Percentiles rank a stretch among this genome's conserved stretches.
These are phyloP conservation scores for Aureobasidium sp. DNA, from an alignment of 2,329 filamentous ascomycete species.

Conservation along the genomic window DNA sequence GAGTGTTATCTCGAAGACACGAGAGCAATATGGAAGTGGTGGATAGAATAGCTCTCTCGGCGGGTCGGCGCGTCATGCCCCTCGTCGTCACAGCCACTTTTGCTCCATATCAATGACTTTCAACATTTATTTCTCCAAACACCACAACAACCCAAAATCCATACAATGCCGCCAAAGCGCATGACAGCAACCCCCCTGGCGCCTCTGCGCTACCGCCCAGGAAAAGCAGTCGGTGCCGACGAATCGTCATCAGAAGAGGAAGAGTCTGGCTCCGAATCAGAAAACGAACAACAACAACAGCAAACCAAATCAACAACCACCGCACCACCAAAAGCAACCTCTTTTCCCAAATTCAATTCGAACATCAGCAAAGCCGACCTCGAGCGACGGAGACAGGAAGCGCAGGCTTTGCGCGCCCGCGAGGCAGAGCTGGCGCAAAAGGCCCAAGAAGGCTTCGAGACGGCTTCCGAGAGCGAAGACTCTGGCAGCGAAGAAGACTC, in stretches of 20 bases:
- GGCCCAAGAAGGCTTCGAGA: conserved; percentile 55
- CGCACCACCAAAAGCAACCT: conserved; percentile 39
- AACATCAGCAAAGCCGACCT: conserved; percentile 39
- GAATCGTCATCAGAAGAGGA: conserved; percentile 29
- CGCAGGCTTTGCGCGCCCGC: conserved; percentile 20
- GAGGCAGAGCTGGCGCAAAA: conserved; percentile 32
- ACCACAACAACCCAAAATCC: neutral
- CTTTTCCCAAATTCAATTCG: conserved; percentile 38
- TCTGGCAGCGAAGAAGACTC: conserved; percentile 29
- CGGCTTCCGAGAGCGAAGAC: conserved; percentile 42
- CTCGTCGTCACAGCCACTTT: neutral
- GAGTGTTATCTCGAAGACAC: neutral
- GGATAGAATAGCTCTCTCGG: neutral
- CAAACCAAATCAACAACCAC: conserved; percentile 30
- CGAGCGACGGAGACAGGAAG: conserved; percentile 24
- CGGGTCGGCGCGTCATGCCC: neutral
- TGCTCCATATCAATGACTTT: neutral
- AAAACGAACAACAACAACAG: conserved; percentile 36
- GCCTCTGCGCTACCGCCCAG: conserved; percentile 76
- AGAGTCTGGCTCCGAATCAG: conserved; percentile 39
- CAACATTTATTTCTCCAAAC: neutral
- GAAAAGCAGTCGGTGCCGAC: conserved; percentile 60
- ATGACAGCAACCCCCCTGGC: conserved; percentile 89
- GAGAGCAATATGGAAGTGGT: neutral
- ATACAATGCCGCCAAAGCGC: conserved; percentile 61